Base-by-base conservation (phyloP, 176 grass and related monocot genomes). In the Rhipidocladum racemiflorum region DNA sequence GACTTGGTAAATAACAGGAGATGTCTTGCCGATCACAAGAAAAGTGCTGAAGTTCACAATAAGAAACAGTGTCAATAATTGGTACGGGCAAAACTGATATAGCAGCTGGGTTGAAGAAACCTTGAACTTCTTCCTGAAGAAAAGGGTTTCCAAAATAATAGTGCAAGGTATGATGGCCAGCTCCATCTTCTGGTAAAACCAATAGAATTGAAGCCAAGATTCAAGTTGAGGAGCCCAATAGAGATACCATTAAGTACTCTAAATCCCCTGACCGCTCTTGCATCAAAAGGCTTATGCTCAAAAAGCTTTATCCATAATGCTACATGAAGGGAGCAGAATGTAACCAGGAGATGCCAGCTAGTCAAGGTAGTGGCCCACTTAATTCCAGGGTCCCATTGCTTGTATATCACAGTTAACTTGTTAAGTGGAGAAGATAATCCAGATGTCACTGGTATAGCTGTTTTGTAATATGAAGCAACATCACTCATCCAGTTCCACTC, bases 101-200 rank as follows among this genome's bases (percentile, higher is more conserved):
- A 99, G 80, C 21, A 99, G 85, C 76, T 99, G 97, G 32, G 97
- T 99, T 42, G 97, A 99, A 24, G 97, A 96, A 61, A 99, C 97
- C 87, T 99, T 99, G 65, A 99, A 99, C 78, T 96, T 96, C 85
- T 99, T 99, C 68, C 82, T 75, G 77, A 99, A 93, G 89, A 99
- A 96, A 85, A 99, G 91, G 70, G 93, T 99, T 87, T 99, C 97
- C 75, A 99, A 87, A 67, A 99, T 88, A 79, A 99, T 93, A 83
- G 97, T 99, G 76, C 93, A 99, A 44, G 97, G 97, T 78, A 99
- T 96, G 72, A 99, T 99, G 17, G 93, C 97, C 72, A 99, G 70
- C 83, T 99, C 96, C 97, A 99, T 99, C 91, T 99, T 93, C 97
- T 99, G 97, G 83, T 99, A 84, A 99, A 99, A 44, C 97, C 97